Conservation (phyloP, 768 basidiomycete species). For the Boletus eberwhitei region DNA sequence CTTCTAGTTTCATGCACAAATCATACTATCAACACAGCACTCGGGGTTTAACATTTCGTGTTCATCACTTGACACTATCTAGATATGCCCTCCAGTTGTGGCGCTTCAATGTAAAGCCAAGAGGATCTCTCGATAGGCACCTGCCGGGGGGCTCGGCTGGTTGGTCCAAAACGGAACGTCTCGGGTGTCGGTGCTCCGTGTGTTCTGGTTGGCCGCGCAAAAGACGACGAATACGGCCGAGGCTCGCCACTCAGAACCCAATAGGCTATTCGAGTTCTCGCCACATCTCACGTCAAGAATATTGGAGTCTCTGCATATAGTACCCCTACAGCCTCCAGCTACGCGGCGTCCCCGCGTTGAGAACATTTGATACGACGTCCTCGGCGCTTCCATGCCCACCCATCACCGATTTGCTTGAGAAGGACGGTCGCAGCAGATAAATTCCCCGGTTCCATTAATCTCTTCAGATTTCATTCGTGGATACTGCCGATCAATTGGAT, state of each 20-base stretch:
- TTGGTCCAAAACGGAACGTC: background rate
- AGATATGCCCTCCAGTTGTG: background rate
- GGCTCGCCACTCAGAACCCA: background rate
- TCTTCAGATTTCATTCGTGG: conserved; percentile 1
- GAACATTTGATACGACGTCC: conserved; percentile 13
- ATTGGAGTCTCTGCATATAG: conserved; percentile 3
- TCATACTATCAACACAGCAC: background rate
- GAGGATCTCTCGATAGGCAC: background rate
- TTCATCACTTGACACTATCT: background rate
- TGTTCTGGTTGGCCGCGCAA: background rate
- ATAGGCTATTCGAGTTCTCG: background rate
- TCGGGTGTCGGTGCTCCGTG: background rate
- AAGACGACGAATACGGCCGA: background rate
- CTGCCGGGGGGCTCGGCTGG: background rate
- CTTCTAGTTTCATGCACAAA: background rate
- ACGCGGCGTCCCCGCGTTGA: background rate
- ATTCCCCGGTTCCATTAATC: conserved; percentile 1
- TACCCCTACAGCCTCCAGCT: background rate
- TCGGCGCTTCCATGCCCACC: conserved; percentile 9
- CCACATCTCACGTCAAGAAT: background rate
- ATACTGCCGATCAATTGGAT: conserved; percentile 1
- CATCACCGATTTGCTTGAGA: background rate
- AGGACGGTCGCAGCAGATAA: background rate
- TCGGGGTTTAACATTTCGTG: background rate
- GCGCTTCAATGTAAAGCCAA: background rate